Base-by-base conservation (phyloP, 2,329 filamentous ascomycete species). In the Xylariales sp. region DNA sequence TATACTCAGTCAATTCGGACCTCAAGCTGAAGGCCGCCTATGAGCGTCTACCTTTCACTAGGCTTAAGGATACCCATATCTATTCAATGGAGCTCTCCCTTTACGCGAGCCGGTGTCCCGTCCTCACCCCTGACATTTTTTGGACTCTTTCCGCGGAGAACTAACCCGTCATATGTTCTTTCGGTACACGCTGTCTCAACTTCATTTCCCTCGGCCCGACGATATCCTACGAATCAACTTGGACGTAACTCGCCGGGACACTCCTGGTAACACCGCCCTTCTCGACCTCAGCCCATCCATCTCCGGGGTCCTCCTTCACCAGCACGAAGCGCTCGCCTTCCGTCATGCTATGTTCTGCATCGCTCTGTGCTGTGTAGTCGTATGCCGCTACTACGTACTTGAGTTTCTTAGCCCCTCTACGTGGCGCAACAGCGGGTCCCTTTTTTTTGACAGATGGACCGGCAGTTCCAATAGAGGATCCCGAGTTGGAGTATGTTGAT, bases 251-350 rank as follows among this genome's bases (percentile, higher is more conserved):
- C 27, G 90, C 90, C 33, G 93, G 93, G 40, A 98, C 93, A 61
- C 89, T 95, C 58, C 82, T 90, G 36, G 83, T 88, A 29, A 82
- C 71, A 2, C 90, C 90, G 14, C 88, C 89, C 63, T 88, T 89
- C 69, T 97, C 93, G 14, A 98, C 93, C 68, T 97, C 93, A 20
- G 84, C 88, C 93, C 93, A 98, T 1, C 93, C 93, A 67, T 97
- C 93, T 1, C 93, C 93, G 0, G 82, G 77, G 58, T 97, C 91
- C 43, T 87, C 82, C 55, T 83, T 89, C 46, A 96, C 81, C 22
- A 98, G 71, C 28, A 98, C 89, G 56, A 98, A 94, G 38, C 82
- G 78, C 64, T 98, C 93, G 1, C 93, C 93, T 63, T 95, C 91
- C 1, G 62, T 61, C 88, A 98, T 98, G 56, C 76, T 88, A 63